A percentile compares a stretch with the other conserved stretches of the same genome.
These are phyloP conservation scores for Cryptococcus hybrid DNA, from an alignment of 1,284 basidiomycete species.

Conservation along the genomic window DNA sequence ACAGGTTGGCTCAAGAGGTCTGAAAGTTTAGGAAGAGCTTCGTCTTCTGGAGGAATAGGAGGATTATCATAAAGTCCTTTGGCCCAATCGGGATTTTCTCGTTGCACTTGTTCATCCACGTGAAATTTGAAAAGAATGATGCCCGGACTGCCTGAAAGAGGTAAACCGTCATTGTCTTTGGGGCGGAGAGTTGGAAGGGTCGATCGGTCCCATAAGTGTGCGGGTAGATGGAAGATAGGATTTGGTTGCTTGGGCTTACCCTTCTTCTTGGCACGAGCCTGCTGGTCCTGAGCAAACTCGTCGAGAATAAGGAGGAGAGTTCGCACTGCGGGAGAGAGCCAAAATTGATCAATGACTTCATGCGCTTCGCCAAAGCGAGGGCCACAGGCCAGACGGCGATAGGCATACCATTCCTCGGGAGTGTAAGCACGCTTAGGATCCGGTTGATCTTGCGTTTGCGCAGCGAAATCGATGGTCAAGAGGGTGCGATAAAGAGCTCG, in stretches of 20 bases:
- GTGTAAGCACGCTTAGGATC: slow-evolving; percentile 41
- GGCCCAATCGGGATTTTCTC: slow-evolving; percentile 42
- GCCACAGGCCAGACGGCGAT: slow-evolving; percentile 34
- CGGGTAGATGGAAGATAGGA: slow-evolving; percentile 45
- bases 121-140: slow-evolving; percentile 45
- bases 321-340: slow-evolving; percentile 35
- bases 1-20: slow-evolving; percentile 32
- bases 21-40: slow-evolving; percentile 21
- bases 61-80: slow-evolving; percentile 45
- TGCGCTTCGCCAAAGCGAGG: slow-evolving; percentile 32
- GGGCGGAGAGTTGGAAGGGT: slow-evolving; percentile 33
- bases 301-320: slow-evolving; percentile 37
- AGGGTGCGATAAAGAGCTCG: slow-evolving; percentile 46
- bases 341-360: slow-evolving; percentile 45
- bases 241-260: slow-evolving; percentile 44
- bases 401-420: slow-evolving; percentile 43
- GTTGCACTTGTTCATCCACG: slow-evolving; percentile 38
- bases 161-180: slow-evolving; percentile 38
- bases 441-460: slow-evolving; percentile 40
- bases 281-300: slow-evolving; percentile 32
- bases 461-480: slow-evolving; percentile 46
- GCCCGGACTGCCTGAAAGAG: slow-evolving; percentile 27
- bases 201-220: slow-evolving; percentile 36
- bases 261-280: slow-evolving; percentile 29
- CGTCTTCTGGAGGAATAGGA: slow-evolving; percentile 39